Evolutionary conservation across 2,329 filamentous ascomycete species (phyloP), one percentile per base, ranked within the genome.

Genomic region (Epichloe coenophiala): DNA sequence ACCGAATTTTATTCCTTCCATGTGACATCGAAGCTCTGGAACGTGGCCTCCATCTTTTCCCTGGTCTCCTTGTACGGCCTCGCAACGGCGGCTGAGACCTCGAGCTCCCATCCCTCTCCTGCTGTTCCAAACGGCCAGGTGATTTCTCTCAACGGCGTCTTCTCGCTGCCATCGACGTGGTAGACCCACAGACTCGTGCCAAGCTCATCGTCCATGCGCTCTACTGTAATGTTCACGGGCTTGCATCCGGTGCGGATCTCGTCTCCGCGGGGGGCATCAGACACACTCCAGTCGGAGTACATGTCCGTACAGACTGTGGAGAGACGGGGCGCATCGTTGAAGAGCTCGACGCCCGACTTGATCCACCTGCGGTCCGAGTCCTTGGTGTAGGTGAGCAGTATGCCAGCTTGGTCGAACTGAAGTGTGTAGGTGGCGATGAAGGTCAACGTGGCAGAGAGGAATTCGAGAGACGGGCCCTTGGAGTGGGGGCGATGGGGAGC

Each of bases 271-370:
- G 68, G 57, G 1, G 81, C 69, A 0, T 79, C 74, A 6, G 73
- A 64, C 48, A 91, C 70, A 63, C 79, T 84, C 87, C 86, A 91
- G 66, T 93, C 87, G 1, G 85, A 80, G 74, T 76, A 91, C 40
- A 68, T 65, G 62, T 90, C 84, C 58, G 83, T 87, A 6, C 76
- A 74, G 0, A 91, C 87, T 5, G 83, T 84, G 54, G 81, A 83
- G 17, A 90, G 68, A 57, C 81, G 78, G 1, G 83, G 77, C 46
- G 68, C 65, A 51, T 70, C 72, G 51, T 84, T 68, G 66, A 83
- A 85, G 65, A 80, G 81, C 65, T 91, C 87, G 56, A 93, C 77
- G 46, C 86, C 87, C 1, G 84, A 79, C 66, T 93, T 93, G 64
- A 93, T 76, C 86, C 86, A 93, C 59, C 85, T 82, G 42, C 70